Percentiles rank a stretch among this genome's conserved stretches.
These are phyloP conservation scores for Fusarium chuoi DNA, from an alignment of 2,329 filamentous ascomycete species.

Conservation along the genomic window DNA sequence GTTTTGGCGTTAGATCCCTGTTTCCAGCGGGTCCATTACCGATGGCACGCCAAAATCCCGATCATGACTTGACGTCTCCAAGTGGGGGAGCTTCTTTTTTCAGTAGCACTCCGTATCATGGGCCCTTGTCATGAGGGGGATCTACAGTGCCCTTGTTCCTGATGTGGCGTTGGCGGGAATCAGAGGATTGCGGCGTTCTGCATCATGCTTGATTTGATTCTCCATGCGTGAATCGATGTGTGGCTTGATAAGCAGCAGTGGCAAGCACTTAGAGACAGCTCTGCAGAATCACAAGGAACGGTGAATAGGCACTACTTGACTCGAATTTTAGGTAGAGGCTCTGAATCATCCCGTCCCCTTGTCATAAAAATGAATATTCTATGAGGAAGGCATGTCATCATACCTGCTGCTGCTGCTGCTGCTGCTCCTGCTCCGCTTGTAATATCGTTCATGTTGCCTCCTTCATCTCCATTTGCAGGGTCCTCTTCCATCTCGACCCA, in stretches of 20 bases:
- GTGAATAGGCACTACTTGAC: neutral
- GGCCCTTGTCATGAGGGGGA: conserved; percentile 37
- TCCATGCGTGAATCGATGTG: conserved; percentile 4
- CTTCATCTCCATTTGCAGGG: conserved; percentile 17
- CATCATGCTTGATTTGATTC: conserved; percentile 11
- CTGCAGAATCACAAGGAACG: neutral
- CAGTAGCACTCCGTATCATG: conserved; percentile 26
- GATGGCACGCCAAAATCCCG: conserved; percentile 29
- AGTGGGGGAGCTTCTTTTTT: conserved; percentile 12
- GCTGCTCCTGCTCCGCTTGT: conserved; percentile 25
- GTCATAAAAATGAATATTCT: neutral
- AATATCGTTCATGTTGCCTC: conserved; percentile 11
- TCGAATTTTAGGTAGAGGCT: neutral
- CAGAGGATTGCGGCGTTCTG: conserved; percentile 7
- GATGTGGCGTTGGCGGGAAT: conserved; percentile 28
- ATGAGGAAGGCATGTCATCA: neutral
- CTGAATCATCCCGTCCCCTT: neutral
- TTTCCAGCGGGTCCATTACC: neutral
- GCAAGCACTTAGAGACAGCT: neutral
- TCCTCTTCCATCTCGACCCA: conserved; percentile 8
- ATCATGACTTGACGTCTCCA: conserved; percentile 24
- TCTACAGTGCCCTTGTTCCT: conserved; percentile 28
- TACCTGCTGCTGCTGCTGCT: conserved; percentile 21
- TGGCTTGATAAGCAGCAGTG: conserved; percentile 28
- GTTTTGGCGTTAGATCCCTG: neutral